Conservation (phyloP, 176 grass and related monocot species). For the Triticum timopheevii region DNA sequence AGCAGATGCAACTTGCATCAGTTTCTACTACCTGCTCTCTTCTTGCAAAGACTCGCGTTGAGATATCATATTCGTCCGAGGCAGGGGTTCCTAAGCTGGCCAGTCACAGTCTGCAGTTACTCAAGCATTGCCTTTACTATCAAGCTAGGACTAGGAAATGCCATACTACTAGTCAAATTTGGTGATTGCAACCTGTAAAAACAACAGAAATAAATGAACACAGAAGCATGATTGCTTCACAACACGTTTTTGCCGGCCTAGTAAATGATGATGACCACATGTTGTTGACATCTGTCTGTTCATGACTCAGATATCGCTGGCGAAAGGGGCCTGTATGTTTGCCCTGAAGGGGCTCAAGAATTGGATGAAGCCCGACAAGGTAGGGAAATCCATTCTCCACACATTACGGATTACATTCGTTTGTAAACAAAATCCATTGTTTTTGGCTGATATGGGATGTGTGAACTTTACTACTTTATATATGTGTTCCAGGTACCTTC, state of each 20-base stretch:
- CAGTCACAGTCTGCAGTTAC: neutral
- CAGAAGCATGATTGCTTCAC: neutral
- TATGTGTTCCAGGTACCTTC: slow-evolving; percentile 56
- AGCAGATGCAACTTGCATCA: neutral
- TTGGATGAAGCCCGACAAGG: slow-evolving; percentile 96
- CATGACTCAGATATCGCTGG: slow-evolving; percentile 62
- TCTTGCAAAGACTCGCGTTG: neutral
- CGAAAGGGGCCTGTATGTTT: slow-evolving; percentile 57
- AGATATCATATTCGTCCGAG: neutral
- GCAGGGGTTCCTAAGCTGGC: neutral
- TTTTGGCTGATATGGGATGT: neutral
- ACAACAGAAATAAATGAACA: neutral
- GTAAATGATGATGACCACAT: neutral
- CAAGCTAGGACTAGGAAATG: neutral
- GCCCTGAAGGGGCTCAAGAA: slow-evolving; percentile 65
- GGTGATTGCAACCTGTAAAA: neutral
- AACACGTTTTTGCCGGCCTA: neutral
- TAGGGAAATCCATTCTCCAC: slow-evolving; percentile 22
- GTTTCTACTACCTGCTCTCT: neutral
- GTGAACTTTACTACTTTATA: neutral
- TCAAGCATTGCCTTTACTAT: neutral
- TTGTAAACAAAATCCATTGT: neutral
- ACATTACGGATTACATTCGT: too few relatives aligned
- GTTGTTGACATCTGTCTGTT: slow-evolving; percentile 2
- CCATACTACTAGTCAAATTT: neutral